Conservation (phyloP, 148 eudicot species). For the Rhododendron simsii region DNA sequence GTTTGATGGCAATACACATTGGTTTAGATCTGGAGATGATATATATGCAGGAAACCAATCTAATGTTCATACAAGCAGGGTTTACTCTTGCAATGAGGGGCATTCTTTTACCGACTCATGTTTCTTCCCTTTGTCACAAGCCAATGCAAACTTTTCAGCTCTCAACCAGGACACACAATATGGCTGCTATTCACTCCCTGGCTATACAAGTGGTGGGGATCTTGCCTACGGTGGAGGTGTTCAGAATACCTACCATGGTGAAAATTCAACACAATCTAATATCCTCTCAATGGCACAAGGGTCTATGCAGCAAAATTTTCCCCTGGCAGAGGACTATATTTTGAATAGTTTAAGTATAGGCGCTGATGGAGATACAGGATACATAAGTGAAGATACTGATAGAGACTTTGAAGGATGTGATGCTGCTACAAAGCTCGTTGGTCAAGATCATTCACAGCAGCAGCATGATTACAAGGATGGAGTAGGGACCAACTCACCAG, state of each 20-base stretch:
- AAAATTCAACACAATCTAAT: neutral
- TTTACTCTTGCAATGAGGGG: neutral
- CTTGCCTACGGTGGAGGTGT: neutral
- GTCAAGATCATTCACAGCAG: neutral
- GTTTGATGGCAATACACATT: neutral
- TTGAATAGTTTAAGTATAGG: neutral
- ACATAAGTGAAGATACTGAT: neutral
- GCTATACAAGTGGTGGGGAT: neutral
- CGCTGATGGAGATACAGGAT: neutral
- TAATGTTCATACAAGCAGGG: neutral
- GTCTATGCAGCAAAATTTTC: neutral
- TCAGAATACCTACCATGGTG: neutral
- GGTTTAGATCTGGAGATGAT: neutral
- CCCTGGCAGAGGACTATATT: neutral
- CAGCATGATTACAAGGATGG: neutral
- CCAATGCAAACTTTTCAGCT: neutral
- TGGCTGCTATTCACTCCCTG: neutral
- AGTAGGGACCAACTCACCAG: neutral
- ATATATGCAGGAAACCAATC: neutral
- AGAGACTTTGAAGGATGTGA: neutral
- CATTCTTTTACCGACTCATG: neutral
- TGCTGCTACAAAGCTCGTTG: neutral
- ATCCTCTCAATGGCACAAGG: neutral
- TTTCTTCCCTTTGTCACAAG: neutral
- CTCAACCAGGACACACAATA: neutral